A percentile compares a stretch with the other conserved stretches of the same genome.
Conservation (phyloP, 2,329 filamentous ascomycete genomes). For the Fusarium subtropicale region DNA sequence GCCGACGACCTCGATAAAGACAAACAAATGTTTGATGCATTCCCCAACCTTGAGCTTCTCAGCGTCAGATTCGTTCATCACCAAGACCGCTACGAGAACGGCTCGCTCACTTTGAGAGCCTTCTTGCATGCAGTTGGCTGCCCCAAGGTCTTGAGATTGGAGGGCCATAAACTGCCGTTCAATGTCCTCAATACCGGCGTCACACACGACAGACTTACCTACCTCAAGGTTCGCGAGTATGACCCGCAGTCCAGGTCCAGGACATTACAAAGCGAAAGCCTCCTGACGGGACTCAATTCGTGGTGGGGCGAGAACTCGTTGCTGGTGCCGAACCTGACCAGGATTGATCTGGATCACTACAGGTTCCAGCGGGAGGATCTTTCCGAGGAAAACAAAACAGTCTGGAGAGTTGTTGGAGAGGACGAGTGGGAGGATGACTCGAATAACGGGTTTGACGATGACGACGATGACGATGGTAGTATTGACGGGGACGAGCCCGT, state of each 20-base stretch:
- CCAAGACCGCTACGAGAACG: neutral
- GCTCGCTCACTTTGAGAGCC: conserved; percentile 20
- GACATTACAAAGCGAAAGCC: neutral
- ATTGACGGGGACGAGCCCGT: neutral
- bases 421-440: conserved; percentile 36
- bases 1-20: conserved; percentile 6
- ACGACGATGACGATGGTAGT: neutral
- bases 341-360: conserved; percentile 34
- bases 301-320: conserved; percentile 17
- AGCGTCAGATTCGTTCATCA: conserved; percentile 12
- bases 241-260: neutral
- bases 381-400: conserved; percentile 18
- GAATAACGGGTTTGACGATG: neutral
- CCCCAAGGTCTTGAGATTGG: conserved; percentile 15
- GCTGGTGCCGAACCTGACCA: conserved; percentile 22
- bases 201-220: conserved; percentile 14
- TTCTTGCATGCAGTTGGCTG: conserved; percentile 27
- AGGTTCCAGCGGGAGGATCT: conserved; percentile 26
- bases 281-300: conserved; percentile 8
- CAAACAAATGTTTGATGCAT: conserved; percentile 26
- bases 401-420: conserved; percentile 26
- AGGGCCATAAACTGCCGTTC: conserved; percentile 12
- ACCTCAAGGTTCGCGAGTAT: conserved; percentile 18
- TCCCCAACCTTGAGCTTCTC: conserved; percentile 19
- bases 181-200: conserved; percentile 3